Evolutionary conservation across 2,329 filamentous ascomycete species (phyloP).

Genomic region (Botrytis aclada): DNA sequence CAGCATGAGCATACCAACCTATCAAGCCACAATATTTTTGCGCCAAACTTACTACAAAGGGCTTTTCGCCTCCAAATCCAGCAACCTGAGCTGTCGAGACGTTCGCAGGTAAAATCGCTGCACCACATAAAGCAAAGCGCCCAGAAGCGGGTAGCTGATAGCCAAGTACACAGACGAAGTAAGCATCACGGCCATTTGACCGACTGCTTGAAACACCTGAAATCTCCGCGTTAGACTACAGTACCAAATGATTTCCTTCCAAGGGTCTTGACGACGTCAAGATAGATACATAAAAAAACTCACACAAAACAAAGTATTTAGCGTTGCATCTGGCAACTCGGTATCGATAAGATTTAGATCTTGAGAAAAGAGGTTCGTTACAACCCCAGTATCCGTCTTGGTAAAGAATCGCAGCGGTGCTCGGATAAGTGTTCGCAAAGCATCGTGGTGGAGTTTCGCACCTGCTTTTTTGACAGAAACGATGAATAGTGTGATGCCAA

Average conservation of each 20-base stretch:
- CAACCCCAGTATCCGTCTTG: conserved; percentile 24
- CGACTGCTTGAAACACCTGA: conserved; percentile 10
- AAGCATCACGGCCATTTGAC: conserved; percentile 15
- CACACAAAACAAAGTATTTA: conserved; percentile 19
- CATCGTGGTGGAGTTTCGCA: conserved; percentile 30
- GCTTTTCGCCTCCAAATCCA: conserved; percentile 45
- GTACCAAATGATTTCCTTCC: not conserved
- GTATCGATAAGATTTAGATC: conserved; percentile 33
- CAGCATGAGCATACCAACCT: not conserved
- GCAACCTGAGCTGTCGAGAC: conserved; percentile 46
- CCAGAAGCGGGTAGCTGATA: conserved; percentile 21
- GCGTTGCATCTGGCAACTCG: conserved; percentile 27
- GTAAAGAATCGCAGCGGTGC: conserved; percentile 27
- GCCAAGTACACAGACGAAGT: conserved; percentile 16
- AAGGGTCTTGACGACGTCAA: not conserved
- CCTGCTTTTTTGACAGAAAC: conserved; percentile 30
- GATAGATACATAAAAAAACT: not conserved
- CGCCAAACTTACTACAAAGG: conserved; percentile 40
- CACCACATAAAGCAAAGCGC: conserved; percentile 18
- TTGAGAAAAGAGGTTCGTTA: conserved; percentile 31
- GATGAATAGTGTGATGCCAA: conserved; percentile 26
- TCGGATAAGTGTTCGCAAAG: conserved; percentile 25
- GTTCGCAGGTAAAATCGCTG: conserved; percentile 47
- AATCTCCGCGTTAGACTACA: not conserved
- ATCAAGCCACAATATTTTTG: not conserved